A percentile compares a stretch with the other conserved stretches of the same genome.
These are phyloP conservation scores for Anisodus tanguticus DNA, from an alignment of 257 asterid genomes.

Conservation along the genomic window DNA sequence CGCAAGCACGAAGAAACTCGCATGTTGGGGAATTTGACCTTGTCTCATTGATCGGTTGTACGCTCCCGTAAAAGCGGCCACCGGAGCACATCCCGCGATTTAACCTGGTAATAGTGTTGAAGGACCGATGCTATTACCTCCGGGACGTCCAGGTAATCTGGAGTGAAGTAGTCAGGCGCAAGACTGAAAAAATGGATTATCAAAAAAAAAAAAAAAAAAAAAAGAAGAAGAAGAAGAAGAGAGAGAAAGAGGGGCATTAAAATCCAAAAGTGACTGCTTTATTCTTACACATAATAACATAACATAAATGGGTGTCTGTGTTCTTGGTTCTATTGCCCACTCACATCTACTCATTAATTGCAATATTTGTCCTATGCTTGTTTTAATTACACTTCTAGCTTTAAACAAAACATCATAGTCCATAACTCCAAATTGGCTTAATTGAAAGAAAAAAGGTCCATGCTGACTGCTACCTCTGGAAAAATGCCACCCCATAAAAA, in stretches of 20 bases:
- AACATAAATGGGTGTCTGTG: conserved; percentile 32
- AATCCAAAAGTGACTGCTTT: conserved; percentile 63
- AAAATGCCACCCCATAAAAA: background rate
- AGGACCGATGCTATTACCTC: too few species aligned
- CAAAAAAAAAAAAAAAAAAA: background rate
- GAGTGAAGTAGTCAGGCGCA: too few species aligned
- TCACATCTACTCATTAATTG: conserved; percentile 2
- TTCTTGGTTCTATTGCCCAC: conserved; percentile 19
- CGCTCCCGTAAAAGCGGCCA: too few species aligned
- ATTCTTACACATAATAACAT: conserved; percentile 22
- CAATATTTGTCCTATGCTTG: conserved; percentile 3
- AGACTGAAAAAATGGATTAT: too few species aligned
- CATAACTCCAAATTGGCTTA: background rate
- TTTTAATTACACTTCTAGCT: background rate
- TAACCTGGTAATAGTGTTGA: too few species aligned
- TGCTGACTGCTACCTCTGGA: background rate
- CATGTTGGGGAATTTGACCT: too few species aligned
- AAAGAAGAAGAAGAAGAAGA: conserved; percentile 22
- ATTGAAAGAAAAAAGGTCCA: background rate
- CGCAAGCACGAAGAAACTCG: too few species aligned
- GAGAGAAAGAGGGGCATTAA: conserved; percentile 33
- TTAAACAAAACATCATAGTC: background rate
- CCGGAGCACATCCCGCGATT: too few species aligned
- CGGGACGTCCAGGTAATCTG: too few species aligned
- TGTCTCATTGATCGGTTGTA: too few species aligned